phyloP scores from a whole-genome alignment of 495 filamentous ascomycete species.

The Penicillium roqueforti region DNA sequence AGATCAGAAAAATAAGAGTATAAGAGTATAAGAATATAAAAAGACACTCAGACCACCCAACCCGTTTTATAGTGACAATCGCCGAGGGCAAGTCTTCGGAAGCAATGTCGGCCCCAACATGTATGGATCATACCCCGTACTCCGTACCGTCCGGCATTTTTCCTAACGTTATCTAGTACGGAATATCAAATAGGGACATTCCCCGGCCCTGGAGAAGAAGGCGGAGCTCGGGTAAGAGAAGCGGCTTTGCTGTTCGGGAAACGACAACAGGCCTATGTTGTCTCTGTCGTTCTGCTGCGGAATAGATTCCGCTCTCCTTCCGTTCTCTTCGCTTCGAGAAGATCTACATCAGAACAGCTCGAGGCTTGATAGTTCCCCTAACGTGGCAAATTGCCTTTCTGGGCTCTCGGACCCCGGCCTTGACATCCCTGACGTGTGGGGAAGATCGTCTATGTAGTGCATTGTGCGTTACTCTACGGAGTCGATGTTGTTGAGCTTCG shows the following conservation, averaged over 20 bases:
- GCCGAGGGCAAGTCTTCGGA: not conserved
- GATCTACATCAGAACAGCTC: no score
- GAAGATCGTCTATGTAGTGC: conserved; percentile 1
- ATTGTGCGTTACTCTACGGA: no score
- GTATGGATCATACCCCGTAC: no score
- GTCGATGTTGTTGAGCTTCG: not conserved
- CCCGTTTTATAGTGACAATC: not conserved
- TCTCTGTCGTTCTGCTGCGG: not conserved
- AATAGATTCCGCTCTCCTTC: not conserved
- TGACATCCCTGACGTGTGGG: not conserved
- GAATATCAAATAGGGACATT: not conserved
- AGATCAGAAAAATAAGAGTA: not conserved
- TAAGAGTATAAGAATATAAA: not conserved
- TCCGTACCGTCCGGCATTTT: not conserved
- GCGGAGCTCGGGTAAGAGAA: conserved; percentile 8
- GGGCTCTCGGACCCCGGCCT: not conserved
- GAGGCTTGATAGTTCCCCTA: not conserved
- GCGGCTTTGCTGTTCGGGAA: conserved; percentile 3
- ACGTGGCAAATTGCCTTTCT: not conserved
- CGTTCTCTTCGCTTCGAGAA: no score
- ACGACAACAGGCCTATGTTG: not conserved
- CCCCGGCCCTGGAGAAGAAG: not conserved
- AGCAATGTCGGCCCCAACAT: not conserved
- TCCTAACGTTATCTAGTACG: no score
- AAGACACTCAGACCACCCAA: not conserved